Evolutionary conservation across 2,329 filamentous ascomycete species (phyloP), one percentile per base, ranked within the genome.

Genomic region (Fusarium verticillioides): DNA sequence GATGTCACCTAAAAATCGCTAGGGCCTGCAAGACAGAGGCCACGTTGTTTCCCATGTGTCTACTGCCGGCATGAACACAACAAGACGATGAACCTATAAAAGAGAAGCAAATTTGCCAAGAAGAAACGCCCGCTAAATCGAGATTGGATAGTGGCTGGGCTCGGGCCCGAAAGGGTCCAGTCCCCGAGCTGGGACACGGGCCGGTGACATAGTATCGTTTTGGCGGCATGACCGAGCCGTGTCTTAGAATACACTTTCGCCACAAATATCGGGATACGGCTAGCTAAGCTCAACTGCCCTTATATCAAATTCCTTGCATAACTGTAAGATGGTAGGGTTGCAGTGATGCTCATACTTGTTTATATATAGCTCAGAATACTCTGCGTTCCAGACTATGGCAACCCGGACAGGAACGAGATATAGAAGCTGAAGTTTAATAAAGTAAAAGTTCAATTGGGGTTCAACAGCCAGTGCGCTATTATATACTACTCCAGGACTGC

Each of bases 401-500:
- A 28, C 26, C 18, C 5, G 2, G 43, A 46, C 18, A 21, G 18
- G 28, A 46, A 28, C 18, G 23, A 1, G 18, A 46, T 13, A 4
- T 5, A 26, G 12, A 46, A 46, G 26, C 44, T 46, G 12, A 28
- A 28, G 26, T 28, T 21, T 1, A 10, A 28, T 7, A 10, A 10
- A 28, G 4, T 10, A 13, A 28, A 21, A 0, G 4, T 28, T 46
- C 12, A 21, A 46, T 46, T 7, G 18, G 4, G 9, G 4, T 46
- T 12, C 2, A 21, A 28, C 13, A 46, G 2, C 12, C 4, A 21
- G 1, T 28, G 28, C 5, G 9, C 4, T 46, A 21, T 28, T 2
- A 2, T 21, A 10, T 21, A 5, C 9, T 28, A 2, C 7, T 21
- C 0, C 6, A 21, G 9, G 43, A 15, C 8, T 2, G 9, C 18